Base-by-base conservation (phyloP, 2,329 filamentous ascomycete species). In the Lachnum nothofagi region DNA sequence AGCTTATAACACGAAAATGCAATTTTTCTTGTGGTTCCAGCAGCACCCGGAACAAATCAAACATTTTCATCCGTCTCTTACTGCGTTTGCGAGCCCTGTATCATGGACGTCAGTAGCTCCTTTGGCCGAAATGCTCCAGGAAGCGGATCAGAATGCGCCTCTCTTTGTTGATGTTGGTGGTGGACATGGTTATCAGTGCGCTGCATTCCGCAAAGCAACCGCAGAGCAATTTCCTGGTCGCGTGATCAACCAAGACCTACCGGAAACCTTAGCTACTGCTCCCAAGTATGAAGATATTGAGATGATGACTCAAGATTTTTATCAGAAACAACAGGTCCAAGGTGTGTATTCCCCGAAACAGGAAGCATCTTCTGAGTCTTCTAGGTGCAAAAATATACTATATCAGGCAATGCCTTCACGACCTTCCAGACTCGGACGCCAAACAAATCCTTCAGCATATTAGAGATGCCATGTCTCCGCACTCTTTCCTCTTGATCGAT, bases 141-240 rank as follows among this genome's bases (percentile, higher is more conserved):
- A 19, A n/a, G 31, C 31, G n/a, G 42, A 45, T 19, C 5, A 25
- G 5, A 23, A 46, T 10, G 16, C 9, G 1, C 35, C 33, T n/a
- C 22, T 49, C n/a, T 45, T 37, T 44, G 42, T 49, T 4, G 42
- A 49, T 45, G 42, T 49, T 27, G 47, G 46, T 31, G 46, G 46
- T 20, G 46, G 46, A 8, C 22, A 23, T 24, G 44, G 44, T 16
- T 37, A 42, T 14, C 35, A 42, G 37, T 39, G 14, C 14, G 16
- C 38, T 23, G 33, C 29, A 3, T 39, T 49, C 86, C 86, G 40
- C 19, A 14, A 24, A 5, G 24, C 14, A 5, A 16, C 5, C 23
- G 34, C 44, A 14, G 25, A 33, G 5, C 25, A 40, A 3, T n/a
- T n/a, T n/a, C 44, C 35, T 7, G 44, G 44, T 9, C 34, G 14